Evolutionary conservation across 257 asterid species (phyloP).

Genomic region (Marsdenia floribunda): DNA sequence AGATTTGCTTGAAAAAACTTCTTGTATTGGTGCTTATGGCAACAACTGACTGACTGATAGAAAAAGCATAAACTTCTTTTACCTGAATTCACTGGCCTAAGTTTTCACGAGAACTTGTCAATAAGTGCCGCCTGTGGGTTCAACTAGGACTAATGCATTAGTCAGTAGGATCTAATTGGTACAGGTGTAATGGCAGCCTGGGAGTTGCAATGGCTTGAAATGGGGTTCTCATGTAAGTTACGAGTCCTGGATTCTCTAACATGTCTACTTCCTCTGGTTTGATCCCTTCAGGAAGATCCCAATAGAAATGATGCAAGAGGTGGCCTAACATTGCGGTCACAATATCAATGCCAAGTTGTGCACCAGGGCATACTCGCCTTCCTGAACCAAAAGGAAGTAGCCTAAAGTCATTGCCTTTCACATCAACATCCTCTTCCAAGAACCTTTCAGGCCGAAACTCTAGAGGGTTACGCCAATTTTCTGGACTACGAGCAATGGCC

Average conservation of each 20-base stretch:
- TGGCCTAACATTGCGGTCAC: constrained; percentile 71
- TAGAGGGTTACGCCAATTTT: not conserved
- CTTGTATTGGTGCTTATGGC: too few species aligned
- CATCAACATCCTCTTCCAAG: constrained; percentile 9
- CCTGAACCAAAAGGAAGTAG: constrained; percentile 8
- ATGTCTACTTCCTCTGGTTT: constrained; percentile 3
- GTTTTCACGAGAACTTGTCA: too few species aligned
- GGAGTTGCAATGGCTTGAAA: not conserved
- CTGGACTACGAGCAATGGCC: not conserved
- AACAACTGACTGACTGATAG: too few species aligned
- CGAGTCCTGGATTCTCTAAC: constrained; percentile 2
- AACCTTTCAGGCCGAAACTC: constrained; percentile 7
- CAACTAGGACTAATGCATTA: too few species aligned
- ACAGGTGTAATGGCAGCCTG: not conserved
- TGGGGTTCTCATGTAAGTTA: constrained; percentile 5
- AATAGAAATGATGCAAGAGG: constrained; percentile 56
- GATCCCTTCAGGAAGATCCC: not conserved
- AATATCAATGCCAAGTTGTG: constrained; percentile 60
- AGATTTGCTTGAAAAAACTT: too few species aligned
- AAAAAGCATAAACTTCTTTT: too few species aligned
- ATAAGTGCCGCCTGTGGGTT: too few species aligned
- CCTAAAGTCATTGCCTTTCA: constrained; percentile 1
- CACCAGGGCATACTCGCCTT: constrained; percentile 58
- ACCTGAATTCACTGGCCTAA: too few species aligned
- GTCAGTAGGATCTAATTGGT: too few species aligned